A percentile compares a stretch with the other conserved stretches of the same genome.
phyloP scores from a whole-genome alignment of 164 flowering plant genomes.

The Dillenia turbinata region DNA sequence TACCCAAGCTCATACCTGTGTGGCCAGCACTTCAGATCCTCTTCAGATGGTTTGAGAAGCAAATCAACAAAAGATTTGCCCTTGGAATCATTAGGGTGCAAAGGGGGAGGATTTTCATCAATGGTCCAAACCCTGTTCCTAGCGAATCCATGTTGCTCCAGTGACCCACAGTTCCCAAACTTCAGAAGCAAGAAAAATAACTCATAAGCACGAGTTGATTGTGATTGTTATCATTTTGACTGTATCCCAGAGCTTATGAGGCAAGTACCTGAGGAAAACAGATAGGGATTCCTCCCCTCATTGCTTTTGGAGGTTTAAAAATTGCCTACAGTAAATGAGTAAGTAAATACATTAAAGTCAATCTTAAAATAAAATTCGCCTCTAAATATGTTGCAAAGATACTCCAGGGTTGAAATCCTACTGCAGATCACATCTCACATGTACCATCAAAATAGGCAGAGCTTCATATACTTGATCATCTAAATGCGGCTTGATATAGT shows the following conservation, averaged over 20 bases:
- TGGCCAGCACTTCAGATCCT: conserved; percentile 87
- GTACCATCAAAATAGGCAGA: too few relatives aligned
- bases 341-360: too few relatives aligned
- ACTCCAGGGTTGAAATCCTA: too few relatives aligned
- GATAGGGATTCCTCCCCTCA: conserved; percentile 85
- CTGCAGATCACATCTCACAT: too few relatives aligned
- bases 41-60: conserved; percentile 78
- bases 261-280: conserved; percentile 89
- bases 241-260: not conserved
- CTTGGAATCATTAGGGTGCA: conserved; percentile 44
- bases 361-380: too few relatives aligned
- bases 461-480: too few relatives aligned
- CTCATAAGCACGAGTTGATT: conserved; percentile 5
- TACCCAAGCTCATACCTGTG: conserved; percentile 49
- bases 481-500: too few relatives aligned
- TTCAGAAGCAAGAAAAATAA: conserved; percentile 21
- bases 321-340: conserved; percentile 47
- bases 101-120: conserved; percentile 75
- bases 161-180: conserved; percentile 80
- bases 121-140: conserved; percentile 81
- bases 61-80: conserved; percentile 71
- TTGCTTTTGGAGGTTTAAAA: conserved; percentile 78
- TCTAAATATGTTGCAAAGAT: too few relatives aligned
- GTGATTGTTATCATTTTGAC: not conserved
- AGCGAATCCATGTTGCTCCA: conserved; percentile 91